Evolutionary conservation across 2,329 filamentous ascomycete genomes (phyloP).

Genomic region (Laburnicola sp.): DNA sequence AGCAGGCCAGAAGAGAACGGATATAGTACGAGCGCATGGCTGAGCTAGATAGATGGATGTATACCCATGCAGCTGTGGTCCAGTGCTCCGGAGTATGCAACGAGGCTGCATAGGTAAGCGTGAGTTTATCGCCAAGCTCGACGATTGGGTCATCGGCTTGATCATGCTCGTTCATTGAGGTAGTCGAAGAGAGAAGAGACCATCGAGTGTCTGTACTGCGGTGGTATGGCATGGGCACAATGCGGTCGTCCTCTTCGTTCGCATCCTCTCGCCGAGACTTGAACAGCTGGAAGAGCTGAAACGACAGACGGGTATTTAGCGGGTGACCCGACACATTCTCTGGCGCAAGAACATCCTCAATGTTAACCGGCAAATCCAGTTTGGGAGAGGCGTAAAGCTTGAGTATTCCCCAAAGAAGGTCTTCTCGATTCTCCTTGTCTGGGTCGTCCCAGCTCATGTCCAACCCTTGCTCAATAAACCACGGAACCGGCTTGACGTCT

Average conservation of each 20-base stretch:
- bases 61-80: slow-evolving; percentile 67
- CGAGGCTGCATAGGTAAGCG: slow-evolving; percentile 50
- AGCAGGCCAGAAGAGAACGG: slow-evolving; percentile 61
- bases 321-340: slow-evolving; percentile 76
- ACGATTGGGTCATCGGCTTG: slow-evolving; percentile 61
- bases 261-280: slow-evolving; percentile 35
- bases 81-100: slow-evolving; percentile 42
- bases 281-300: slow-evolving; percentile 74
- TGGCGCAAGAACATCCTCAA: slow-evolving; percentile 74
- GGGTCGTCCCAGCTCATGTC: slow-evolving; percentile 64
- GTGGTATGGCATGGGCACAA: slow-evolving; percentile 36
- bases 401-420: slow-evolving; percentile 84
- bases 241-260: slow-evolving; percentile 30
- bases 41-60: slow-evolving; percentile 71
- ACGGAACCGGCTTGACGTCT: slow-evolving; percentile 68
- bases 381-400: slow-evolving; percentile 73
- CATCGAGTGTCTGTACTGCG: slow-evolving; percentile 19
- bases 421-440: slow-evolving; percentile 64
- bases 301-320: slow-evolving; percentile 74
- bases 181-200: slow-evolving; percentile 38
- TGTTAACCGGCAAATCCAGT: slow-evolving; percentile 44
- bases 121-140: slow-evolving; percentile 58
- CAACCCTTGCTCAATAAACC: slow-evolving; percentile 66
- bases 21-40: slow-evolving; percentile 71
- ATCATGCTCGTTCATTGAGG: slow-evolving; percentile 45